Evolutionary conservation across 2,329 filamentous ascomycete genomes (phyloP), one percentile per base, ranked within the genome.

Genomic region (Alternaria gaisen): DNA sequence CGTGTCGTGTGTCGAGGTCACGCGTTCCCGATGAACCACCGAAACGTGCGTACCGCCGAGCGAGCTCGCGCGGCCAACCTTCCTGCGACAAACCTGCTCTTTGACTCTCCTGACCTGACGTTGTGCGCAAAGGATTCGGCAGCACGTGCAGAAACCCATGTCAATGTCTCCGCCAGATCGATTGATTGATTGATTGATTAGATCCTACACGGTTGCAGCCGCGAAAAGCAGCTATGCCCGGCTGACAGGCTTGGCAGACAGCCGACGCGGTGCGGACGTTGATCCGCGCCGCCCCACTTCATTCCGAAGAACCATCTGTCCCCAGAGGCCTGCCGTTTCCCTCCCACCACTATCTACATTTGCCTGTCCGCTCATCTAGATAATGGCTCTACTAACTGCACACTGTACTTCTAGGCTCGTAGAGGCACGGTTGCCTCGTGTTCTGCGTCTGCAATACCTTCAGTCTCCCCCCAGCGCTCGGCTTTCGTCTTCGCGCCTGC

Each of bases 201-300:
- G 30, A 30, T 54, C 50, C 56, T 58, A 53, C 51, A 52, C 56
- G 56, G 40, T 60, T 63, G 40, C 56, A 63, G 60, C 60, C 56
- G 60, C 46, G 60, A 30, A 59, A 24, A 36, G 57, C 60, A 63
- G 60, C 60, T 60, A 56, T 63, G 60, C 42, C 60, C 52, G 51
- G 51, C 2, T 53, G 41, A 32, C 48, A 46, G 44, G 56, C 44
- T 46, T 63, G 40, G 60, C 60, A 30, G 52, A 63, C 53, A 60
- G 63, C 63, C 48, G 53, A 63, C 63, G 56, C 56, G 55, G 58
- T 40, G 46, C 57, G 36, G 53, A 63, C 41, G 53, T 61, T 60
- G n/a, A 44, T 63, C 57, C 48, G 61, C 61, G 47, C 58, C 48
- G 53, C 61, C 61, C 61, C 47, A 54, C 56, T 43, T 59, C 34